Evolutionary conservation across 1,284 basidiomycete species (phyloP).

Genomic region (Ceratobasidium sp.): DNA sequence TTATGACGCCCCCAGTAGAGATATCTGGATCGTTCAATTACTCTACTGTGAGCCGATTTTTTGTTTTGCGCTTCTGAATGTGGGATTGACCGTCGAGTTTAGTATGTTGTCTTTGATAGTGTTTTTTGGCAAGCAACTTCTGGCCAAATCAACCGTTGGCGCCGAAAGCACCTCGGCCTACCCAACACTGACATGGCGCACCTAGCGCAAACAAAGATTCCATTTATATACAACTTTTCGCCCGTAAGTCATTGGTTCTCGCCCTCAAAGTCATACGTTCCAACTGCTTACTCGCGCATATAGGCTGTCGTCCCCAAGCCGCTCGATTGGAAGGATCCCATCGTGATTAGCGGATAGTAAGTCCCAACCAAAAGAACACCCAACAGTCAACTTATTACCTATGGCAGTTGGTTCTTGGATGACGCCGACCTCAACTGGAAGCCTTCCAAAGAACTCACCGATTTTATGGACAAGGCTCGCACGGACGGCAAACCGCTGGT

Average conservation of each 20-base stretch:
- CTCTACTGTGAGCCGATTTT: slow-evolving; percentile 54
- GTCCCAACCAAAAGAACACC: slow-evolving; percentile 42
- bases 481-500: slow-evolving; percentile 69
- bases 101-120: slow-evolving; percentile 72
- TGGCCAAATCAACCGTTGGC: slow-evolving; percentile 76
- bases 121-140: slow-evolving; percentile 78
- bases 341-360: slow-evolving; percentile 66
- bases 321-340: slow-evolving; percentile 77
- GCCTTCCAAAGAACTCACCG: slow-evolving; percentile 59
- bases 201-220: slow-evolving; percentile 68
- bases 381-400: neutral
- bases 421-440: slow-evolving; percentile 66
- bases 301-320: slow-evolving; percentile 72
- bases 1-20: slow-evolving; percentile 62
- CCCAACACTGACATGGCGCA: slow-evolving; percentile 69
- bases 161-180: slow-evolving; percentile 62
- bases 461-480: slow-evolving; percentile 64
- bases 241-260: slow-evolving; percentile 43
- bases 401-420: slow-evolving; percentile 66
- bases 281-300: slow-evolving; percentile 38
- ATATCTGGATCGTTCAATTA: slow-evolving; percentile 59
- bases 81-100: neutral
- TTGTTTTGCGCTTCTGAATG: neutral
- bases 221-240: slow-evolving; percentile 74
- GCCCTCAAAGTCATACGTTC: neutral